phyloP scores from a whole-genome alignment of 768 basidiomycete species.

The Saitozyma podzolica region DNA sequence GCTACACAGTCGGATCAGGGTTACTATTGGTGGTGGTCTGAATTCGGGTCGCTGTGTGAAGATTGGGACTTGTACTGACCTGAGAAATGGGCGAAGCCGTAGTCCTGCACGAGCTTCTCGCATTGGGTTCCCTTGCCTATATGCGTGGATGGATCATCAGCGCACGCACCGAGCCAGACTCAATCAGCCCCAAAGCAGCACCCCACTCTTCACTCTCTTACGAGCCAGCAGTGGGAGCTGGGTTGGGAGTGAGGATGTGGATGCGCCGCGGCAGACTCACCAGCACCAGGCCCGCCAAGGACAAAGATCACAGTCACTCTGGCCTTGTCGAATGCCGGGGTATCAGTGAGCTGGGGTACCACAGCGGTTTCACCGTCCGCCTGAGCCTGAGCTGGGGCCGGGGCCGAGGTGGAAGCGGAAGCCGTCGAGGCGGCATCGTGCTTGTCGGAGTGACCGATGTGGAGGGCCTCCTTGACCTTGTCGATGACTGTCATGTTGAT shows the following conservation, averaged over 20 bases:
- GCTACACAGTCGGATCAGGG: conserved; percentile 58
- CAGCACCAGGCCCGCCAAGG: conserved; percentile 94
- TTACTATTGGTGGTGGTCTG: too few relatives aligned
- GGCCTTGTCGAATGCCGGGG: conserved; percentile 64
- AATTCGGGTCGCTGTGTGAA: not conserved
- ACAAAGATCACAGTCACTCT: conserved; percentile 91
- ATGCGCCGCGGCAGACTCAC: conserved; percentile 54
- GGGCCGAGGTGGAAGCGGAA: too few relatives aligned
- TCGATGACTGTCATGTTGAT: conserved; percentile 41
- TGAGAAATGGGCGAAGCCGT: conserved; percentile 87
- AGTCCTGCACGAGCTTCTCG: conserved; percentile 74
- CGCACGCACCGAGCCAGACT: not conserved
- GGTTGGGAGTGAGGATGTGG: too few relatives aligned
- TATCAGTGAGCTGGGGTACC: conserved; percentile 18
- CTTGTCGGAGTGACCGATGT: conserved; percentile 7
- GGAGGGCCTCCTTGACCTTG: conserved; percentile 39
- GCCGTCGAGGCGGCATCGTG: conserved; percentile 2
- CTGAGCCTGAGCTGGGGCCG: not conserved
- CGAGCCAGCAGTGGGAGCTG: not conserved
- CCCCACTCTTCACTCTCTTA: too few relatives aligned
- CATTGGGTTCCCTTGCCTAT: conserved; percentile 97
- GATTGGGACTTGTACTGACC: conserved; percentile 58
- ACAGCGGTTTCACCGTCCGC: not conserved
- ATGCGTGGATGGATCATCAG: not conserved
- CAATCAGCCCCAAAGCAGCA: too few relatives aligned